Percentiles rank a stretch among this genome's conserved stretches.
These are phyloP conservation scores for Pseudogymnoascus sp. DNA, from an alignment of 2,329 filamentous ascomycete species.

Conservation along the genomic window DNA sequence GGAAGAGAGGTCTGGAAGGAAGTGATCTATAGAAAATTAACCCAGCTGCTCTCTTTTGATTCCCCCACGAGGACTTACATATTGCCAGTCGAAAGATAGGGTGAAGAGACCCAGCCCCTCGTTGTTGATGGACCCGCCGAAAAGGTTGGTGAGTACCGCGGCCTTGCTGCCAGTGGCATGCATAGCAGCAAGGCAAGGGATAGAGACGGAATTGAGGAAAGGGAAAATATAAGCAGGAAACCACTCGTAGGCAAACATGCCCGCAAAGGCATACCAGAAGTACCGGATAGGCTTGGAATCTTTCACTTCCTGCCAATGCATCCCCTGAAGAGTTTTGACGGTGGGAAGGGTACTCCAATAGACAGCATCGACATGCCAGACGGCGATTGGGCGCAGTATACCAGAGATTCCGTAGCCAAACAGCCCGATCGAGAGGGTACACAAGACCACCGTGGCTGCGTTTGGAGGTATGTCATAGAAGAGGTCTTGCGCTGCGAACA, in stretches of 20 bases:
- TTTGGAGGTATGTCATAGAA: slow-evolving; percentile 38
- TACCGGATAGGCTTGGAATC: slow-evolving; percentile 34
- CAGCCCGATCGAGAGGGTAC: slow-evolving; percentile 41
- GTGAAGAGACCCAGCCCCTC: slow-evolving; percentile 39
- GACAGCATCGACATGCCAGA: slow-evolving; percentile 44
- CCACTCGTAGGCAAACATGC: slow-evolving; percentile 42
- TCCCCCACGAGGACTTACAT: slow-evolving; percentile 33
- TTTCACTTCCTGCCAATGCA: slow-evolving; percentile 33
- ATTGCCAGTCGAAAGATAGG: slow-evolving; percentile 39
- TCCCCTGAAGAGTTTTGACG: slow-evolving; percentile 33
- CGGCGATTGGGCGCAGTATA: slow-evolving; percentile 37
- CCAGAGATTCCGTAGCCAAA: slow-evolving; percentile 44
- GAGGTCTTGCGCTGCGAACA: slow-evolving; percentile 39
- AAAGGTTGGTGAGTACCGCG: slow-evolving; percentile 39
- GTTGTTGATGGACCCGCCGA: slow-evolving; percentile 40
- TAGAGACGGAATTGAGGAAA: slow-evolving; percentile 35
- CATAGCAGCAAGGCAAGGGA: slow-evolving; percentile 41
- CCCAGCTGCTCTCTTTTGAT: slow-evolving; percentile 2
- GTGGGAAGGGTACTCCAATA: slow-evolving; percentile 37
- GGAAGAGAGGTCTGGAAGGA: slow-evolving; percentile 47
- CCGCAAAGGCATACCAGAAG: slow-evolving; percentile 36
- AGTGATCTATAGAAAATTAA: slow-evolving; percentile 38
- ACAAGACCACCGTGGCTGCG: slow-evolving; percentile 36
- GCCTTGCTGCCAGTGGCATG: slow-evolving; percentile 39
- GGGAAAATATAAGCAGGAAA: slow-evolving; percentile 42